Conservation (phyloP, 164 flowering plant genomes). For the Chimonanthus praecox region DNA sequence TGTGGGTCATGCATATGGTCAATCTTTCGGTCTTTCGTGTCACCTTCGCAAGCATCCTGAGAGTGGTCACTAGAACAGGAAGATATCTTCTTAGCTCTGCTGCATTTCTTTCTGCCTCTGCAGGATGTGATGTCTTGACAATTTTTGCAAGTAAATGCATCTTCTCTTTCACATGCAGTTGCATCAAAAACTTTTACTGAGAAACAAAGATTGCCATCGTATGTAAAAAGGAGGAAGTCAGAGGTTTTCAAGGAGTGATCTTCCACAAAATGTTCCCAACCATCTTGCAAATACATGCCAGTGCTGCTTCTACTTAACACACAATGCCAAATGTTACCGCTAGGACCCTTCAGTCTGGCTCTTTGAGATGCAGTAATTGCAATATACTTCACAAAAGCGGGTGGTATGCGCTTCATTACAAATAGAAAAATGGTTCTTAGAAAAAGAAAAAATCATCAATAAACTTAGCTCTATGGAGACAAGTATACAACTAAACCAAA, state of each 20-base stretch:
- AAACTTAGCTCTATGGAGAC: not conserved
- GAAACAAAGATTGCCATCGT: conserved; percentile 51
- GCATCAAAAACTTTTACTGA: conserved; percentile 53
- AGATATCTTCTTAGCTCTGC: not conserved
- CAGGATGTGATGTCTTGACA: not conserved
- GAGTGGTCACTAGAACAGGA: not conserved
- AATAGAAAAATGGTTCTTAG: not conserved
- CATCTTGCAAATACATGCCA: conserved; percentile 30
- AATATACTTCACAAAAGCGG: conserved; percentile 12
- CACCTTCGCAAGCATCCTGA: not conserved
- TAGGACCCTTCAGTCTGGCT: conserved; percentile 44
- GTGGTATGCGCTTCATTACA: conserved; percentile 19
- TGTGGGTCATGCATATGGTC: not conserved
- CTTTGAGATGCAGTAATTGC: conserved; percentile 23
- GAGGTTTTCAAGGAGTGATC: conserved; percentile 43
- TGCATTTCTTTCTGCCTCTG: not conserved
- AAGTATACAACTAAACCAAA: not conserved
- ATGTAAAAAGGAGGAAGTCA: conserved; percentile 55
- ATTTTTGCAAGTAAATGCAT: conserved; percentile 27
- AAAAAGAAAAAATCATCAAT: not conserved
- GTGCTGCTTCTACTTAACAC: conserved; percentile 25
- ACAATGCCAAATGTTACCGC: conserved; percentile 52
- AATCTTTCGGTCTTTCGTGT: not conserved
- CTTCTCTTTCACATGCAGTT: conserved; percentile 62
- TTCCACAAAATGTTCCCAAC: conserved; percentile 51